A percentile compares a stretch with the other conserved stretches of the same genome.
Conservation (phyloP, 805 yeast species). For the Wickerhamiella azymoides region DNA sequence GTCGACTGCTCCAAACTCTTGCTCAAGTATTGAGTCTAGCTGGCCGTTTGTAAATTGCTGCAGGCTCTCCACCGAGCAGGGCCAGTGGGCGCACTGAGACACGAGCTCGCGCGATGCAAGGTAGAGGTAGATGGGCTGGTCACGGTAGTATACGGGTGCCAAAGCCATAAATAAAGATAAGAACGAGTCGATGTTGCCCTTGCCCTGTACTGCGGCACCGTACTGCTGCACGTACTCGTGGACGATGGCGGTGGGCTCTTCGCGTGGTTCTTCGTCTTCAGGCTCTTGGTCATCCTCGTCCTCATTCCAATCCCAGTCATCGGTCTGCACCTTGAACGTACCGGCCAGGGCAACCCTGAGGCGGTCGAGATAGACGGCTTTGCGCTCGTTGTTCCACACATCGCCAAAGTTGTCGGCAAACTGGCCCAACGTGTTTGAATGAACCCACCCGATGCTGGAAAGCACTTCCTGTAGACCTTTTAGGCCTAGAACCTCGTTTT, state of each 20-base stretch:
- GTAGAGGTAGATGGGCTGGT: constrained; percentile 12
- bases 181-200: constrained; percentile 9
- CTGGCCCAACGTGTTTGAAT: constrained; percentile 8
- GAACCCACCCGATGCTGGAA: constrained; percentile 2
- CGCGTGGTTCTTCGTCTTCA: background rate
- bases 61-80: background rate
- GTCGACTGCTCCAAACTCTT: constrained; percentile 4
- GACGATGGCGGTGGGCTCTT: background rate
- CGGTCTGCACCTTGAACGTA: background rate
- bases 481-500: constrained; percentile 7
- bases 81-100: background rate
- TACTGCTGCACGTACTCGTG: constrained; percentile 8
- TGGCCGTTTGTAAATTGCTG: constrained; percentile 8
- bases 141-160: constrained; percentile 13
- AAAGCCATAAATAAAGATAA: constrained; percentile 15
- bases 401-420: constrained; percentile 10
- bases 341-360: constrained; percentile 11
- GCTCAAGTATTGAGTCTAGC: constrained; percentile 8
- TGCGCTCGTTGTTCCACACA: constrained; percentile 10
- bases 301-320: constrained; percentile 19
- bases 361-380: constrained; percentile 8
- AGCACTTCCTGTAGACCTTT: constrained; percentile 10
- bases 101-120: constrained; percentile 13
- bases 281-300: constrained; percentile 13
- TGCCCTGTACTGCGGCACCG: too few relatives aligned